Evolutionary conservation across 1,284 basidiomycete genomes (phyloP).

Genomic region (Xerocomus cyaneibrunnescens): DNA sequence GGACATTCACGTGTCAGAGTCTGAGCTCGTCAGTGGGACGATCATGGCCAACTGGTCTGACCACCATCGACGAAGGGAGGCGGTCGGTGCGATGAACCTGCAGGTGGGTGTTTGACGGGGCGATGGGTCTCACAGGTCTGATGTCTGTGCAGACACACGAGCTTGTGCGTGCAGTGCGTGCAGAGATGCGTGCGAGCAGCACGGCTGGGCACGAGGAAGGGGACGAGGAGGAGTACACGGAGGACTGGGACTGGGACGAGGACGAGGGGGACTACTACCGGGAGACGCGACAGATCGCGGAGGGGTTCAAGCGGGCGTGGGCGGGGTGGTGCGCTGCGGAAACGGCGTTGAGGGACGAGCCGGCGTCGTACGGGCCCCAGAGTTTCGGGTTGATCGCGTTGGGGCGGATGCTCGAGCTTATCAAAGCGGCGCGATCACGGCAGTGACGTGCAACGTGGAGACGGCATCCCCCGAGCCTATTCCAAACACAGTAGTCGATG

Average conservation of each 20-base stretch:
- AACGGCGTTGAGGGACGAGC: constrained; percentile 24
- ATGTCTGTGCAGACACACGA: constrained; percentile 35
- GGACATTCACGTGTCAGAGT: constrained; percentile 38
- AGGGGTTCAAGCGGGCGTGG: constrained; percentile 38
- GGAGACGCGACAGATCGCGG: constrained; percentile 26
- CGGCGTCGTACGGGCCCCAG: constrained; percentile 37
- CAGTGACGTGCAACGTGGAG: constrained; percentile 22
- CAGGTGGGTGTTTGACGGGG: constrained; percentile 32
- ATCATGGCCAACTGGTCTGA: constrained; percentile 44
- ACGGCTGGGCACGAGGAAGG: constrained; percentile 17
- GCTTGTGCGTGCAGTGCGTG: constrained; percentile 36
- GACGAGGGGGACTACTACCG: constrained; percentile 30
- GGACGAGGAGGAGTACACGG: constrained; percentile 16
- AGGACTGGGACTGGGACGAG: constrained; percentile 19
- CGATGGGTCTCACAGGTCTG: background rate
- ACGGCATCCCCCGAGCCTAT: constrained; percentile 18
- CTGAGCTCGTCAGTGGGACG: constrained; percentile 45
- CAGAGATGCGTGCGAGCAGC: constrained; percentile 29
- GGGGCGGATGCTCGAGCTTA: constrained; percentile 38
- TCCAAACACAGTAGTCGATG: constrained; percentile 2
- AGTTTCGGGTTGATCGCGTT: constrained; percentile 46
- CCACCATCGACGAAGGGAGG: constrained; percentile 39
- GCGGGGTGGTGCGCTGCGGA: constrained; percentile 41
- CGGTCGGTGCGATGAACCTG: constrained; percentile 42
- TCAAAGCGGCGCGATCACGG: constrained; percentile 28